Base-by-base conservation (phyloP, 495 filamentous ascomycete species). In the Penicillium turbatum region DNA sequence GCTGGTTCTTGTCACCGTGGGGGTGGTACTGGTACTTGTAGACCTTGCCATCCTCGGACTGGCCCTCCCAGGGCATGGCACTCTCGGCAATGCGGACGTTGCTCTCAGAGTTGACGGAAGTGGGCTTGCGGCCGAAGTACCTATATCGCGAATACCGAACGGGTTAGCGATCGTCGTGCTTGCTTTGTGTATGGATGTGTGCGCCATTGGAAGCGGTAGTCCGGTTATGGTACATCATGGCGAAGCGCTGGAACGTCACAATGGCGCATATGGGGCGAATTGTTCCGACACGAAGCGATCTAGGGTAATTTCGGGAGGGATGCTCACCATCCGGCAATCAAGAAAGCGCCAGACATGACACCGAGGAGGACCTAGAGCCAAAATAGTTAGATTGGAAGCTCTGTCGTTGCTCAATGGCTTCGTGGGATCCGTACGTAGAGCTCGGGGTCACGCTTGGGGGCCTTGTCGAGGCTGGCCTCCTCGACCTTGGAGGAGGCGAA, bases 21-120 rank as follows among this genome's bases (percentile, higher is more conserved):
- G 93, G 92, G 77, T 96, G 86, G 76, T 97, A 97, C 73, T 84
- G 83, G 76, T 95, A 97, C 76, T 92, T 93, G 80, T 76, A 84
- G 56, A 77, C 61, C 66, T 79, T 77, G 53, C 76, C 72, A 48
- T 67, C 71, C 17, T 71, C 69, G 44, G 79, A 75, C 46, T 79
- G 79, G 44, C 78, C 78, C 69, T 98, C 81, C 93, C 93, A 98
- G 36, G 93, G 92, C 88, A 95, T 93, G 63, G 84, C 81, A 54
- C 80, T 77, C 58, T 81, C 72, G 61, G 82, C 83, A 56, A 95
- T 81, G 64, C 80, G 78, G 61, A 97, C 87, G 55, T 81, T 74
- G 60, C 78, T 79, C 76, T 97, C 92, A 62, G 88, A 93, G 56
- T 81, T 89, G 38, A 88, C 79, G 60, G 81, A 84, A 61, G 93